A percentile compares a stretch with the other conserved stretches of the same genome.
Conservation (phyloP, 1,284 basidiomycete genomes). For the Puccinia hordei region DNA sequence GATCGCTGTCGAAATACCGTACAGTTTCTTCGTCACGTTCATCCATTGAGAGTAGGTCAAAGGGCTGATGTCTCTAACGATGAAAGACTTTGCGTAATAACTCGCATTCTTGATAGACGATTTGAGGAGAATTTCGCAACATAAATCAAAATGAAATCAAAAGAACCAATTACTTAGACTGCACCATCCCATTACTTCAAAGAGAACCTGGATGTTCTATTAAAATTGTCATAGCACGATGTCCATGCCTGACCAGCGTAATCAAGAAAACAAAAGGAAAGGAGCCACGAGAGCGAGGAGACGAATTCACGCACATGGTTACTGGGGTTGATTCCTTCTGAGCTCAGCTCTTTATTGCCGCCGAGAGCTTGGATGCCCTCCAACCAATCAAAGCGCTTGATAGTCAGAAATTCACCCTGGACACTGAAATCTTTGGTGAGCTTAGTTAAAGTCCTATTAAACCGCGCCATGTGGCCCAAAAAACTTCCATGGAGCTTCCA, state of each 20-base stretch:
- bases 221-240: neutral
- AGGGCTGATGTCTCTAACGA: constrained; percentile 16
- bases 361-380: constrained; percentile 11
- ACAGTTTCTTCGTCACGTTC: constrained; percentile 1
- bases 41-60: constrained; percentile 13
- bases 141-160: neutral
- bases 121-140: neutral
- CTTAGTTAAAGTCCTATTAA: constrained; percentile 8
- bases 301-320: constrained; percentile 14
- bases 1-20: neutral
- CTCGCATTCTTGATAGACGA: constrained; percentile 13
- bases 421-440: constrained; percentile 20
- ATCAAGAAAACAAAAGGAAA: neutral
- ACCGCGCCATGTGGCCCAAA: constrained; percentile 21
- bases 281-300: neutral
- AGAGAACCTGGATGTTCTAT: neutral
- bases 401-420: neutral
- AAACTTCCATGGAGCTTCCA: constrained; percentile 23
- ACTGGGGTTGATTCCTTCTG: constrained; percentile 21
- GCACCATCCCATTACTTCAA: neutral
- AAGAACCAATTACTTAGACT: neutral
- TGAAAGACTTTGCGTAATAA: constrained; percentile 36
- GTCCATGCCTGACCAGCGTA: neutral
- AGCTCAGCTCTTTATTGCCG: neutral
- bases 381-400: constrained; percentile 24